Conservation (phyloP, 148 eudicot genomes). For the Rhododendron griersonianum region DNA sequence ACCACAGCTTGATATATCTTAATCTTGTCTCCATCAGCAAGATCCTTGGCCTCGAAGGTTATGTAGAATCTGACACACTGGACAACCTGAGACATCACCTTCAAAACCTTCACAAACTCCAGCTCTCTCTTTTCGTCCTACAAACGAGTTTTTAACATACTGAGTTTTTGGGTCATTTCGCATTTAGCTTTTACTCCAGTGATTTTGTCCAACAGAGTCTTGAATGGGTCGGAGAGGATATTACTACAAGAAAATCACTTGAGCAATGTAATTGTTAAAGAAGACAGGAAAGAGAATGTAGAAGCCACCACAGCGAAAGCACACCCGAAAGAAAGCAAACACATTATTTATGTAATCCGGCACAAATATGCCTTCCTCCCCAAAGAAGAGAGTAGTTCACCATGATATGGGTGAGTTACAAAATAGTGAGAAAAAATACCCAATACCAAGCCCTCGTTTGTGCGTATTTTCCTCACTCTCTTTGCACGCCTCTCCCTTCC, state of each 20-base stretch:
- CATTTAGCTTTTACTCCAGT: background rate
- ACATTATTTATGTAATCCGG: background rate
- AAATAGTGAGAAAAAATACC: too few species aligned
- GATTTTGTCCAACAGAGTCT: background rate
- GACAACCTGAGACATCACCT: background rate
- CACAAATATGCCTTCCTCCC: background rate
- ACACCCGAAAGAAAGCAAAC: background rate
- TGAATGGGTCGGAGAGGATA: background rate
- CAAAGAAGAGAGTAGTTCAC: background rate
- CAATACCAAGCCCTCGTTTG: too few species aligned
- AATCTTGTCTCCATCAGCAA: background rate
- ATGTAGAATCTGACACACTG: background rate
- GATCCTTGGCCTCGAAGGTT: background rate
- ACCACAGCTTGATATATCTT: background rate
- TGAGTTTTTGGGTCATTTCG: background rate
- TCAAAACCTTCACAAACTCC: constrained; percentile 5
- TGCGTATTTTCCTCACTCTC: too few species aligned
- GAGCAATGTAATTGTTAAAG: background rate
- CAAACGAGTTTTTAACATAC: background rate
- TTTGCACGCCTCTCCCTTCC: too few species aligned
- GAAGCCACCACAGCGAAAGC: background rate
- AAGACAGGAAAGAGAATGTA: background rate
- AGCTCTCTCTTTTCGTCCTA: background rate
- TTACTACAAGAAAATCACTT: background rate
- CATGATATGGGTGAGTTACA: too few species aligned